Conservation (phyloP, 805 yeast species). For the Candida easanensis region DNA sequence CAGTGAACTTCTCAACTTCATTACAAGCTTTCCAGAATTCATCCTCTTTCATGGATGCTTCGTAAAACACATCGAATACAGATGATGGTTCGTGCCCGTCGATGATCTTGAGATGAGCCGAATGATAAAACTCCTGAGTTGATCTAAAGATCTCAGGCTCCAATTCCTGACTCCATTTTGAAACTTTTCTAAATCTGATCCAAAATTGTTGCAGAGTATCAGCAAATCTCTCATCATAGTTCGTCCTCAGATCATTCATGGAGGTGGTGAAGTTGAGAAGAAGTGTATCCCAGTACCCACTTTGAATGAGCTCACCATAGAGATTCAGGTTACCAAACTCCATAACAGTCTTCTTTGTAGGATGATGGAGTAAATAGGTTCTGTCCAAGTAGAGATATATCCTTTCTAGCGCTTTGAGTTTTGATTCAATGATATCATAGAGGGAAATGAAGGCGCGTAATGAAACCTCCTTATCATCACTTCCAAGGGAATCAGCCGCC, state of each 20-base stretch:
- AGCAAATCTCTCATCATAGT: not conserved
- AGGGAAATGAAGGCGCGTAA: conserved; percentile 7
- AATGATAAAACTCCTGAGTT: conserved; percentile 5
- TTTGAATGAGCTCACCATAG: conserved; percentile 9
- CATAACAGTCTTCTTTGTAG: conserved; percentile 19
- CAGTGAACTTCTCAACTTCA: not conserved
- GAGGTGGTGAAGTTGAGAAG: conserved; percentile 2
- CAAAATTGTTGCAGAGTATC: conserved; percentile 5
- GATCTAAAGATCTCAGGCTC: not conserved
- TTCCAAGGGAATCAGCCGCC: not conserved
- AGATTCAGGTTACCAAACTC: conserved; percentile 12
- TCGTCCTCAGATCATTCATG: conserved; percentile 7
- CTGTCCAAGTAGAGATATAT: conserved; percentile 24
- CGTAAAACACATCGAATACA: conserved; percentile 6
- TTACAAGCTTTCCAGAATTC: conserved; percentile 15
- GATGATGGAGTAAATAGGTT: conserved; percentile 26
- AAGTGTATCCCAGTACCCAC: conserved; percentile 9
- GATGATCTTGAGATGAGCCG: conserved; percentile 6
- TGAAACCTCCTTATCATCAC: not conserved
- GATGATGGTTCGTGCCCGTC: not conserved
- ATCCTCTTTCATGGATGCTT: conserved; percentile 10
- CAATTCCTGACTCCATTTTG: conserved; percentile 7
- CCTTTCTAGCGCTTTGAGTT: conserved; percentile 11
- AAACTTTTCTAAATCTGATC: conserved; percentile 3
- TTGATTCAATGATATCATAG: conserved; percentile 8